These are phyloP conservation scores for Silybum marianum DNA, from an alignment of 129 eudicot genomes.

Conservation along the genomic window DNA sequence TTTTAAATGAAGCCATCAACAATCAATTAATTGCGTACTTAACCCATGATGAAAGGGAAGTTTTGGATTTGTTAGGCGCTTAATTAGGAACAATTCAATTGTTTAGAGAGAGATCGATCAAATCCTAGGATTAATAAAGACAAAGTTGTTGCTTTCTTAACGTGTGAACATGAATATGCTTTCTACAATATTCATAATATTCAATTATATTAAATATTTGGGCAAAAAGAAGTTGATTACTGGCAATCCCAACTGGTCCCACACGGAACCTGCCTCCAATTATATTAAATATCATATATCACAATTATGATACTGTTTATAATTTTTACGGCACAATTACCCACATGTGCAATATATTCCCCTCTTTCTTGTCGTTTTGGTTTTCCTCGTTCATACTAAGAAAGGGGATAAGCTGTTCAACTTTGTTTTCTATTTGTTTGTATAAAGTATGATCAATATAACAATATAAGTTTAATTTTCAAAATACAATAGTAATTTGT, in stretches of 20 bases:
- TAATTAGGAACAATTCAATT: constrained; percentile 12
- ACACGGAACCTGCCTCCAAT: too few species aligned
- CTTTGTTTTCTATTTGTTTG: neutral
- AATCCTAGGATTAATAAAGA: constrained; percentile 7
- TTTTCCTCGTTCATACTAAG: neutral
- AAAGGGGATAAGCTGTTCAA: neutral
- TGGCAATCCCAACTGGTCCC: too few species aligned
- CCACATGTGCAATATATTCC: neutral
- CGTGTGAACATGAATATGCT: constrained; percentile 39
- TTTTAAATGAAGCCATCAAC: constrained; percentile 9
- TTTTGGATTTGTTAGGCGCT: constrained; percentile 24
- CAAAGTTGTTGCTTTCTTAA: constrained; percentile 16
- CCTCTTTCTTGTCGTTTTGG: neutral
- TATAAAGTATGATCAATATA: neutral
- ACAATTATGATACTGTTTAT: neutral
- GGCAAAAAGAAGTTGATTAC: too few species aligned
- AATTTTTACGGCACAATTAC: neutral
- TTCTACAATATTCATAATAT: constrained; percentile 1
- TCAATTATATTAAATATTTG: too few species aligned
- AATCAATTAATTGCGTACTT: constrained; percentile 29
- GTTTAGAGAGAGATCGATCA: constrained; percentile 7
- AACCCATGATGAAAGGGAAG: constrained; percentile 25
- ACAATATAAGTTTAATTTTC: neutral
- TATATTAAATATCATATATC: neutral
- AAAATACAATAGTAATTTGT: neutral